Percentiles rank a stretch among this genome's conserved stretches.
These are phyloP conservation scores for Penicillium cinerascens DNA, from an alignment of 495 filamentous ascomycete species.

Conservation along the genomic window DNA sequence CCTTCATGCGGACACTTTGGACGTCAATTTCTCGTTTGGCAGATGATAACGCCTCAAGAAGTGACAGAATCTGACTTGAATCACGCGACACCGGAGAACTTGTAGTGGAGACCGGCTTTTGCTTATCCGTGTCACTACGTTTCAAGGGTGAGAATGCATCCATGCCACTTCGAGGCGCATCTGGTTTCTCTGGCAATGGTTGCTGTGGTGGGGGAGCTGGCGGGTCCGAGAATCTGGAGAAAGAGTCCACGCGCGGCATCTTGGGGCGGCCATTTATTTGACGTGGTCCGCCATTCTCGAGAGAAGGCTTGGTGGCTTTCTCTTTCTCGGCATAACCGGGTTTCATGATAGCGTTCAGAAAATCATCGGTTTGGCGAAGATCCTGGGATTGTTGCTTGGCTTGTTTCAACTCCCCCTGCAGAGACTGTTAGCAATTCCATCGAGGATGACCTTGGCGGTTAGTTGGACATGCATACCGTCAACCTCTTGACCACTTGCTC, in stretches of 20 bases:
- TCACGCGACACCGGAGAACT: constrained; percentile 63
- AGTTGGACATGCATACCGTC: no score
- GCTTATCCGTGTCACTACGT: constrained; percentile 69
- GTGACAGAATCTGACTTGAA: constrained; percentile 68
- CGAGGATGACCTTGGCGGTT: no score
- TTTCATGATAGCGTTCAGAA: constrained; percentile 69
- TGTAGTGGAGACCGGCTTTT: constrained; percentile 53
- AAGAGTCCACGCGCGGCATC: constrained; percentile 56
- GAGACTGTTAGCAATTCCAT: no score
- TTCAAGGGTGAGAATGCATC: constrained; percentile 58
- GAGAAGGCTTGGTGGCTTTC: constrained; percentile 31
- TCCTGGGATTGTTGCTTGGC: constrained; percentile 86
- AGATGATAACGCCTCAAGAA: constrained; percentile 76
- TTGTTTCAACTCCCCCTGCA: constrained; percentile 83
- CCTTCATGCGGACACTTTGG: constrained; percentile 71
- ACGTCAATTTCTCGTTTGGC: constrained; percentile 78
- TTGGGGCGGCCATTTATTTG: constrained; percentile 45
- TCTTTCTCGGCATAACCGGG: constrained; percentile 67
- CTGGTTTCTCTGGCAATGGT: constrained; percentile 85
- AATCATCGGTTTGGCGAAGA: constrained; percentile 74
- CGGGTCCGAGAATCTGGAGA: constrained; percentile 76
- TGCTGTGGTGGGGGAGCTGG: constrained; percentile 90
- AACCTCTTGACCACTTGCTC: constrained; percentile 94
- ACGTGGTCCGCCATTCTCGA: constrained; percentile 35
- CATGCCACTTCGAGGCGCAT: constrained; percentile 48